Conservation (phyloP, 257 asterid species). For the Gentiana dahurica region DNA sequence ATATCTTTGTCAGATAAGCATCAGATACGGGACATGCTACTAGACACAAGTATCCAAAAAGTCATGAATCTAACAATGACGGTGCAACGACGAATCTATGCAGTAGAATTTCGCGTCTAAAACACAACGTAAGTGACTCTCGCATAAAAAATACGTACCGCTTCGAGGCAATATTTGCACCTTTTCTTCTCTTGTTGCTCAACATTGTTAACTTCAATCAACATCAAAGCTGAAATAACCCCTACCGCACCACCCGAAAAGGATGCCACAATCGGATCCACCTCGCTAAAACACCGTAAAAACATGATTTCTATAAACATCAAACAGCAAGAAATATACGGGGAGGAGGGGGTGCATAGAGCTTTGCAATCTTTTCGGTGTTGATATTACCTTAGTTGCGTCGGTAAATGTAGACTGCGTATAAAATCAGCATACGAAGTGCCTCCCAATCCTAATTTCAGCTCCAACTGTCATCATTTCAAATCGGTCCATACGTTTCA, state of each 20-base stretch:
- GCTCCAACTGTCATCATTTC: conserved; percentile 54
- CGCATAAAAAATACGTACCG: conserved; percentile 22
- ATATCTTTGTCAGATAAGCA: too few species aligned
- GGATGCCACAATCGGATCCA: conserved; percentile 92
- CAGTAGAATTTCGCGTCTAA: too few species aligned
- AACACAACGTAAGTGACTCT: too few species aligned
- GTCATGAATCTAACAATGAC: too few species aligned
- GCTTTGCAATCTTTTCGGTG: too few species aligned
- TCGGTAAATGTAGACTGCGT: conserved; percentile 64
- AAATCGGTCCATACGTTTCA: conserved; percentile 10
- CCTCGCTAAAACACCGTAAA: conserved; percentile 48
- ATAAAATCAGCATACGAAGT: conserved; percentile 80
- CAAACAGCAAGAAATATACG: too few species aligned
- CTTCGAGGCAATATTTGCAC: conserved; percentile 90
- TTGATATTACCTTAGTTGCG: conserved; percentile 57
- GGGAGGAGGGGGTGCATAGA: too few species aligned
- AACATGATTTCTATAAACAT: too few species aligned
- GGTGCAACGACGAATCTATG: too few species aligned
- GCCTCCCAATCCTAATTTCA: conserved; percentile 83
- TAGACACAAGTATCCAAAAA: too few species aligned
- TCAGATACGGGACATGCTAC: too few species aligned
- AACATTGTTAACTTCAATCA: conserved; percentile 75
- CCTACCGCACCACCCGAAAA: conserved; percentile 97
- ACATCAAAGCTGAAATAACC: conserved; percentile 79
- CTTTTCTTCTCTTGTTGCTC: conserved; percentile 82